These are phyloP conservation scores for Colletotrichum tropicale DNA, from an alignment of 2,329 filamentous ascomycete genomes.

Conservation along the genomic window DNA sequence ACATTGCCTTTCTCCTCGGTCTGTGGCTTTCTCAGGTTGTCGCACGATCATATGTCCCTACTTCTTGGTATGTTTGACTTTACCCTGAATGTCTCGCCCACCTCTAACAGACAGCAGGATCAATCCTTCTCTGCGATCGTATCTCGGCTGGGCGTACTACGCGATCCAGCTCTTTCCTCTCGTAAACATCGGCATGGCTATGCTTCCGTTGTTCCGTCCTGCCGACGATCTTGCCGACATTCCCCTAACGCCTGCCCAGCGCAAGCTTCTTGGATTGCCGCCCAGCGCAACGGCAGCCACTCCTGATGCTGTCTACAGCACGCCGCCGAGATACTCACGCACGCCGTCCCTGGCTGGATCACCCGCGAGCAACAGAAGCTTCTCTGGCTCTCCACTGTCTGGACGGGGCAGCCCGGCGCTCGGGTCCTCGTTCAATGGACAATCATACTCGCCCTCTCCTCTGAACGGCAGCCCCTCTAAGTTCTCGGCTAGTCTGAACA, in stretches of 20 bases:
- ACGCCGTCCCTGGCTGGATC: constrained; percentile 71
- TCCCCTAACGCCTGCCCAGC: constrained; percentile 86
- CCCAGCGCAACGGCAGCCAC: constrained; percentile 68
- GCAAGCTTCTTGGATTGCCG: constrained; percentile 80
- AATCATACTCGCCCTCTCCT: constrained; percentile 50
- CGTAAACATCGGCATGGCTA: constrained; percentile 73
- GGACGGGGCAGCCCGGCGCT: constrained; percentile 55
- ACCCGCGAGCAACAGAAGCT: constrained; percentile 62
- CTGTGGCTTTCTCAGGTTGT: constrained; percentile 40
- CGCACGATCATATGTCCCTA: constrained; percentile 38
- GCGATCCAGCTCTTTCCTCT: constrained; percentile 61
- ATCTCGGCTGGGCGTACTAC: constrained; percentile 50
- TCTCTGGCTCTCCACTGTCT: constrained; percentile 62
- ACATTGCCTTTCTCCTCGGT: constrained; percentile 54
- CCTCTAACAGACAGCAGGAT: constrained; percentile 3
- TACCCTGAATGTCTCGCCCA: not conserved
- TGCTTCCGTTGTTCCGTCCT: constrained; percentile 73
- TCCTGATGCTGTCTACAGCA: constrained; percentile 73
- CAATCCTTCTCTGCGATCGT: constrained; percentile 23
- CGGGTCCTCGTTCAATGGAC: constrained; percentile 40
- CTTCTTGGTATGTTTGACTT: constrained; percentile 40
- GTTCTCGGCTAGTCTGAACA: constrained; percentile 54
- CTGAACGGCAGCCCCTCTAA: constrained; percentile 63
- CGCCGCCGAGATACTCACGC: constrained; percentile 84
- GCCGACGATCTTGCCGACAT: constrained; percentile 87